Evolutionary conservation across 441 rosid genomes (phyloP).

Genomic region (Gossypium gossypioides): DNA sequence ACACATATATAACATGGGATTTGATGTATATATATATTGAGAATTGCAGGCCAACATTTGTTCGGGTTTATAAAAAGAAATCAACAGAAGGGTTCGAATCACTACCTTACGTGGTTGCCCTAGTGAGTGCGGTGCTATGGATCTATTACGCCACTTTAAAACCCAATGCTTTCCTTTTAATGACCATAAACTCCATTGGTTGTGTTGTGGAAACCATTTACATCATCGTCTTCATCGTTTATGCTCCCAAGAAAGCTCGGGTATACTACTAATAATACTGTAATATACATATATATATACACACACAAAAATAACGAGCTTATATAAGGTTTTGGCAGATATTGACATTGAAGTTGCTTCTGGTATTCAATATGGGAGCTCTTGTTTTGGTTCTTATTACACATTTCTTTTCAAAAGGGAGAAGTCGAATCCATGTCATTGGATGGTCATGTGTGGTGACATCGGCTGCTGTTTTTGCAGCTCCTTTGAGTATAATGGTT

Average conservation of each 20-base stretch:
- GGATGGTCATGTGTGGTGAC: constrained; percentile 45
- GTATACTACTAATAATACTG: constrained; percentile 2
- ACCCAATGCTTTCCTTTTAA: constrained; percentile 36
- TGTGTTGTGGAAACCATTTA: constrained; percentile 47
- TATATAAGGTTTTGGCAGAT: constrained; percentile 22
- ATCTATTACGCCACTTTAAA: constrained; percentile 41
- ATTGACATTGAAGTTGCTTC: constrained; percentile 37
- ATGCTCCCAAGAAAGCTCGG: constrained; percentile 43
- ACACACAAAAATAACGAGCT: too few relatives aligned
- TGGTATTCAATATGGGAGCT: constrained; percentile 42
- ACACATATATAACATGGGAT: neutral
- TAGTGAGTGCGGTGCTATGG: constrained; percentile 51
- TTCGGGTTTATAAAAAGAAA: constrained; percentile 43
- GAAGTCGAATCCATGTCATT: constrained; percentile 26
- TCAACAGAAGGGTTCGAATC: constrained; percentile 55
- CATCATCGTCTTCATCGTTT: constrained; percentile 33
- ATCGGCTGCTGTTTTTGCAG: constrained; percentile 44
- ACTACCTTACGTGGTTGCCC: constrained; percentile 39
- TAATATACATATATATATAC: neutral
- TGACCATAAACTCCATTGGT: constrained; percentile 44
- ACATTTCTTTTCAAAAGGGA: constrained; percentile 34
- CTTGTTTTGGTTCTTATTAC: constrained; percentile 30
- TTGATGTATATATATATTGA: neutral
- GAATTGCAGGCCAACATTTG: constrained; percentile 42
- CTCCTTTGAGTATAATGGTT: constrained; percentile 51